Evolutionary conservation across 495 filamentous ascomycete genomes (phyloP).

Genomic region (Podospora conica): DNA sequence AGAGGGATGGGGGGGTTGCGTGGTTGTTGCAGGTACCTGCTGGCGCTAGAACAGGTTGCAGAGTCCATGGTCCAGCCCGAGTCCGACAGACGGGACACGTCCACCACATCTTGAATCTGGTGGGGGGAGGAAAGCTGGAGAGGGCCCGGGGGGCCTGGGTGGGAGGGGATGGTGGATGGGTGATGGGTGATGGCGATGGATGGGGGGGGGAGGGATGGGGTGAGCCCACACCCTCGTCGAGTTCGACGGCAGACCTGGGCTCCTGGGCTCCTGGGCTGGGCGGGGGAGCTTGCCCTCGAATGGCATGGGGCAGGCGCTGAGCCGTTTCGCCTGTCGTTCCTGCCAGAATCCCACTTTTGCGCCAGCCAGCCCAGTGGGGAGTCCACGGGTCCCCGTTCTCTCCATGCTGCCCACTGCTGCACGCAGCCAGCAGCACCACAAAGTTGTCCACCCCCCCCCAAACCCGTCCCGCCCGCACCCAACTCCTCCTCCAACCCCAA

Average conservation of each 20-base stretch:
- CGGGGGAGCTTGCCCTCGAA: constrained; percentile 24
- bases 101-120: neutral
- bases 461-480: constrained; percentile 21
- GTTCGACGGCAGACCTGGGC: too few species aligned
- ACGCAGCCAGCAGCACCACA: too few species aligned
- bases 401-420: neutral
- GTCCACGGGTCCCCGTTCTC: neutral
- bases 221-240: neutral
- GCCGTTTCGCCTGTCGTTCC: constrained; percentile 6
- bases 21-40: neutral
- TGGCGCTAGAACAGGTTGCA: neutral
- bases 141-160: constrained; percentile 9
- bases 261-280: neutral
- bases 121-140: neutral
- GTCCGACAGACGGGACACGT: neutral
- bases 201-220: neutral
- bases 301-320: constrained; percentile 4
- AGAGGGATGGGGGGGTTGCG: neutral
- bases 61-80: neutral
- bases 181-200: neutral
- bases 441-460: neutral
- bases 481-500: constrained; percentile 31
- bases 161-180: neutral
- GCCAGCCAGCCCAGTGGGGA: constrained; percentile 2
- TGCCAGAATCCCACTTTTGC: constrained; percentile 16